phyloP scores from a whole-genome alignment of 805 yeast genomes.

The Suhomyces prunicola region DNA sequence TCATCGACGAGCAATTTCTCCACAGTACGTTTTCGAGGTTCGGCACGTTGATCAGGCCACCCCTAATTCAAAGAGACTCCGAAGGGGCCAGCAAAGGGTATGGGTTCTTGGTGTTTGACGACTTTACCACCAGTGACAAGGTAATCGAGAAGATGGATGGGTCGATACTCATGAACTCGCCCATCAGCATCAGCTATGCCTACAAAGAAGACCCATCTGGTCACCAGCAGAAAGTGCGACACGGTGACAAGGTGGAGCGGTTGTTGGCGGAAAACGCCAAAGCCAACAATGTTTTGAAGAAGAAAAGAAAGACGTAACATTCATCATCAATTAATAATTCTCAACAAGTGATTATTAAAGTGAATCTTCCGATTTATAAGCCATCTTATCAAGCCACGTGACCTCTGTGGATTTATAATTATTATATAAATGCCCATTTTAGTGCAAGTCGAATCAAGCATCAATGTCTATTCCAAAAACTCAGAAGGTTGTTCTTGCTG shows the following conservation, averaged over 20 bases:
- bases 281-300: conserved; percentile 28
- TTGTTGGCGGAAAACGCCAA: conserved; percentile 62
- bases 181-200: conserved; percentile 65
- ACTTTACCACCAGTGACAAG: conserved; percentile 64
- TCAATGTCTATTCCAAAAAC: conserved; percentile 43
- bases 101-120: conserved; percentile 64
- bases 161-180: conserved; percentile 63
- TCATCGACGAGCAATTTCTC: conserved; percentile 60
- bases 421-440: neutral
- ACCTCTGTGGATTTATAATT: too few species aligned
- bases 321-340: too few species aligned
- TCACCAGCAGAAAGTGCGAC: conserved; percentile 48
- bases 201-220: conserved; percentile 49
- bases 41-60: conserved; percentile 56
- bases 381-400: too few species aligned
- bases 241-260: conserved; percentile 81
- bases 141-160: conserved; percentile 72
- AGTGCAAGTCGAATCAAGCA: neutral
- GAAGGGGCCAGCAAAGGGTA: conserved; percentile 55
- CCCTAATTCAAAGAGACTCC: conserved; percentile 47
- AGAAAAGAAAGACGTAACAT: neutral
- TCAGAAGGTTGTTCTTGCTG: conserved; percentile 55
- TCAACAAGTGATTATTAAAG: too few species aligned
- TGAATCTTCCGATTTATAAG: too few species aligned
- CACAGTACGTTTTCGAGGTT: conserved; percentile 60